These are phyloP conservation scores for Pyrrhoderma lamaoense DNA, from an alignment of 1,284 basidiomycete species.

Conservation along the genomic window DNA sequence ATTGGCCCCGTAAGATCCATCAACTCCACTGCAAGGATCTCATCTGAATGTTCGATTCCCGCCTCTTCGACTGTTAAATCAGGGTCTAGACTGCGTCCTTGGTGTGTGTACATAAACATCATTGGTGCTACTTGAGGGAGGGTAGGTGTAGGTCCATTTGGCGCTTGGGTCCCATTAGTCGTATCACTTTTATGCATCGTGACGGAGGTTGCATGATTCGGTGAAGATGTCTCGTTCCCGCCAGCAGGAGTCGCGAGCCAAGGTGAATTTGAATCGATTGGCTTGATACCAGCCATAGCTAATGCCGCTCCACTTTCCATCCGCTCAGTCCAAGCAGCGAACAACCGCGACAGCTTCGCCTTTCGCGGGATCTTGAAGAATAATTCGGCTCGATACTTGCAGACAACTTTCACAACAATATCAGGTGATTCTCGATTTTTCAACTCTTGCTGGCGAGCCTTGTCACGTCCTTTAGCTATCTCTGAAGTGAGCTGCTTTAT, in stretches of 20 bases:
- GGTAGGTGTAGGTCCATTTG: slow-evolving; percentile 17
- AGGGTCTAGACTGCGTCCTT: slow-evolving; percentile 63
- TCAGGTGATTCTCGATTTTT: slow-evolving; percentile 75
- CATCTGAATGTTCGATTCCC: slow-evolving; percentile 76
- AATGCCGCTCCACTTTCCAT: slow-evolving; percentile 47
- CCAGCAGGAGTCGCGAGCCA: not conserved
- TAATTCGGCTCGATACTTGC: slow-evolving; percentile 77
- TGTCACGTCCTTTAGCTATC: slow-evolving; percentile 67
- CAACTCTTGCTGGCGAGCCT: slow-evolving; percentile 63
- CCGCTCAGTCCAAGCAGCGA: slow-evolving; percentile 78
- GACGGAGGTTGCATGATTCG: too few species aligned
- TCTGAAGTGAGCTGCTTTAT: slow-evolving; percentile 70
- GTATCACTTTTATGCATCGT: too few species aligned
- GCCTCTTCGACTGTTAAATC: slow-evolving; percentile 79
- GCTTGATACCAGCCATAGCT: slow-evolving; percentile 22
- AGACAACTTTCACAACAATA: slow-evolving; percentile 77
- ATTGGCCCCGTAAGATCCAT: slow-evolving; percentile 72
- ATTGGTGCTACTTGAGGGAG: slow-evolving; percentile 31
- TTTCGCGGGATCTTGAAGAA: slow-evolving; percentile 86
- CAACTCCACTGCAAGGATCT: slow-evolving; percentile 77
- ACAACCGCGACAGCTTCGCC: slow-evolving; percentile 70
- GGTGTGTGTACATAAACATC: slow-evolving; percentile 77
- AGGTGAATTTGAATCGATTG: slow-evolving; percentile 14
- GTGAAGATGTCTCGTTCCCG: not conserved
- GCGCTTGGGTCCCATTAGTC: too few species aligned